These are phyloP conservation scores for Umbelopsis isabellina DNA, from an alignment of 192 early-diverging fungal species.

Conservation along the genomic window DNA sequence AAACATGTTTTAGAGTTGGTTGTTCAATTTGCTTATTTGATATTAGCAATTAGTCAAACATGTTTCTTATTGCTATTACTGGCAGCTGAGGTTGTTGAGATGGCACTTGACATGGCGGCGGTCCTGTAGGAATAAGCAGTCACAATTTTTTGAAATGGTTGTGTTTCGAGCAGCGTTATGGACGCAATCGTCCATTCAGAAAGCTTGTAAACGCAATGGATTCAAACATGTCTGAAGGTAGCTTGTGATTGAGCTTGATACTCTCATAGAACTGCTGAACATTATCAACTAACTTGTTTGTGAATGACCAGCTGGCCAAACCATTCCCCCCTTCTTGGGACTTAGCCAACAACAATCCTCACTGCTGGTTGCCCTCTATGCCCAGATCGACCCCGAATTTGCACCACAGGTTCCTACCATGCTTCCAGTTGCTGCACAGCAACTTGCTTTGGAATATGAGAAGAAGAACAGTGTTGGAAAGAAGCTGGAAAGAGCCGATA, in stretches of 20 bases:
- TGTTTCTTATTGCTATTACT: background rate
- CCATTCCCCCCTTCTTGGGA: constrained; percentile 47
- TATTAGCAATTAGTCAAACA: background rate
- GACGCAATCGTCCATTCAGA: background rate
- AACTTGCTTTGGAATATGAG: constrained; percentile 47
- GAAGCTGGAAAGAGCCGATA: constrained; percentile 50
- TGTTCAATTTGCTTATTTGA: no score
- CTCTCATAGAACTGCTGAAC: no score
- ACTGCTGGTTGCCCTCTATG: constrained; percentile 53
- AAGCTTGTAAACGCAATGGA: background rate
- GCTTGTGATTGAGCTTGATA: background rate
- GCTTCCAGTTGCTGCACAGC: constrained; percentile 48
- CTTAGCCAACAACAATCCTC: constrained; percentile 50
- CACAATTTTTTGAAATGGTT: constrained; percentile 13
- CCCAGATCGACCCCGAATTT: constrained; percentile 50
- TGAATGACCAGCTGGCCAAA: background rate
- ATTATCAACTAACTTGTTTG: no score
- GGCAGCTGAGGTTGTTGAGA: no score
- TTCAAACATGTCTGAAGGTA: background rate
- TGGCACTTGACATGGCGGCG: no score
- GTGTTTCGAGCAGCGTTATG: background rate
- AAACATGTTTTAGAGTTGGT: no score
- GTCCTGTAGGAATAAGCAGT: background rate
- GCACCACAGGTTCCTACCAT: constrained; percentile 51
- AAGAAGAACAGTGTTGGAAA: constrained; percentile 51